Evolutionary conservation across 2,329 filamentous ascomycete species (phyloP).

Genomic region (Neoscytalidium dimidiatum): DNA sequence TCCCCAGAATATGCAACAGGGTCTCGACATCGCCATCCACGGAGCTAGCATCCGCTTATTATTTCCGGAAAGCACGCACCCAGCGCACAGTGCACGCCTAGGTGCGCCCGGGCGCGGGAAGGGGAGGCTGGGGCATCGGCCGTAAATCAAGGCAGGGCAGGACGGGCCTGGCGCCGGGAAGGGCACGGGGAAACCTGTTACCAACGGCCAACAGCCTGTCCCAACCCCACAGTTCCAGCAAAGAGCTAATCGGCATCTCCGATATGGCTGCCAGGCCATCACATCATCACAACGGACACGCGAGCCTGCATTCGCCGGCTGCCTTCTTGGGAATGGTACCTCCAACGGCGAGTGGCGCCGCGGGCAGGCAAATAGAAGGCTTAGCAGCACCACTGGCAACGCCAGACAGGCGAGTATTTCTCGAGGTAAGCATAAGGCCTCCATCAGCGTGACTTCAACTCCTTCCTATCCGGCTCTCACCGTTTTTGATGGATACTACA

Average conservation of each 20-base stretch:
- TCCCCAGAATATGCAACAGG: slow-evolving; percentile 2
- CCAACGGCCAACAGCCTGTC: not conserved
- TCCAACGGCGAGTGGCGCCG: not conserved
- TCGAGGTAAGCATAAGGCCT: not conserved
- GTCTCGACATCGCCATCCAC: not conserved
- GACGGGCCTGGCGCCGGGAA: slow-evolving; percentile 10
- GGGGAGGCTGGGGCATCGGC: slow-evolving; percentile 2
- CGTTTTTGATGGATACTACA: not conserved
- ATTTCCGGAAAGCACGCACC: slow-evolving; percentile 11
- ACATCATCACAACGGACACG: not conserved
- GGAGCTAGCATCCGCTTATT: slow-evolving; percentile 13
- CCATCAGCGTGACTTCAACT: not conserved
- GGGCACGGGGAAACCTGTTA: slow-evolving; percentile 5
- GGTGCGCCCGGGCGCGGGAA: slow-evolving; percentile 1
- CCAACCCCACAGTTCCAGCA: slow-evolving; percentile 10
- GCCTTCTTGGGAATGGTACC: not conserved
- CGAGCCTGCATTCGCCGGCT: slow-evolving; percentile 6
- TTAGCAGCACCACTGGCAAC: not conserved
- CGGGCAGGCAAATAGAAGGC: not conserved
- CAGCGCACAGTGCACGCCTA: not conserved
- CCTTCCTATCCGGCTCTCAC: not conserved
- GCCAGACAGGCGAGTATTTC: not conserved
- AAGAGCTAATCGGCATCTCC: slow-evolving; percentile 17
- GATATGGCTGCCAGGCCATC: slow-evolving; percentile 4
- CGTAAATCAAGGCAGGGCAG: slow-evolving; percentile 15